Evolutionary conservation across 805 yeast genomes (phyloP).

Genomic region (Millerago galiae): DNA sequence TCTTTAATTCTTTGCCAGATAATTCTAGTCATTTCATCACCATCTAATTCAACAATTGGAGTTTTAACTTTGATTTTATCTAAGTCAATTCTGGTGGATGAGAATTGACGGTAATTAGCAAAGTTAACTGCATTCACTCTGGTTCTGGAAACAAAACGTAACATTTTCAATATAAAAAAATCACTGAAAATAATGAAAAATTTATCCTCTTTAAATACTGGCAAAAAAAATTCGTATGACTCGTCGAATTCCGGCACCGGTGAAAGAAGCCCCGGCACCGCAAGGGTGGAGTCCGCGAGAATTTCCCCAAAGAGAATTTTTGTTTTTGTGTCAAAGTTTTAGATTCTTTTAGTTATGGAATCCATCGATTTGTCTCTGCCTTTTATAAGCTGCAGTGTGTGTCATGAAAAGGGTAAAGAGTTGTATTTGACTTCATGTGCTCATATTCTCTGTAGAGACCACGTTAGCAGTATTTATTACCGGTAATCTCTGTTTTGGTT

Average conservation of each 20-base stretch:
- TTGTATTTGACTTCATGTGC: constrained; percentile 33
- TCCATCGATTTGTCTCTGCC: constrained; percentile 21
- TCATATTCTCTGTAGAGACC: constrained; percentile 29
- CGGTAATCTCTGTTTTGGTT: background rate
- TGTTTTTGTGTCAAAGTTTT: background rate
- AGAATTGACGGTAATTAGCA: constrained; percentile 12
- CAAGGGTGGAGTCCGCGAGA: too few species aligned
- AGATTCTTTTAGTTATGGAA: background rate
- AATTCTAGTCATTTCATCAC: constrained; percentile 84
- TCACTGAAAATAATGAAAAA: background rate
- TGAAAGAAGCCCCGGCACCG: background rate
- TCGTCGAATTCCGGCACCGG: background rate
- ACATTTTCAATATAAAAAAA: constrained; percentile 6
- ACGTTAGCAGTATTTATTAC: constrained; percentile 9
- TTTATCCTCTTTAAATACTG: background rate
- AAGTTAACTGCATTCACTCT: constrained; percentile 5
- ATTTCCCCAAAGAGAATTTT: background rate
- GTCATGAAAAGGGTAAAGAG: constrained; percentile 23
- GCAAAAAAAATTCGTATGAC: too few species aligned
- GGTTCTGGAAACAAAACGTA: constrained; percentile 17
- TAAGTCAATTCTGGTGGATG: constrained; percentile 17
- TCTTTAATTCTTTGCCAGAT: constrained; percentile 74
- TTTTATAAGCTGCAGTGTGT: constrained; percentile 28
- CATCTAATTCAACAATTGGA: constrained; percentile 76
- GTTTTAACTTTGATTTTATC: constrained; percentile 61